These are phyloP conservation scores for Apiotrichum akiyoshidainum DNA, from an alignment of 1,284 basidiomycete species.

Conservation along the genomic window DNA sequence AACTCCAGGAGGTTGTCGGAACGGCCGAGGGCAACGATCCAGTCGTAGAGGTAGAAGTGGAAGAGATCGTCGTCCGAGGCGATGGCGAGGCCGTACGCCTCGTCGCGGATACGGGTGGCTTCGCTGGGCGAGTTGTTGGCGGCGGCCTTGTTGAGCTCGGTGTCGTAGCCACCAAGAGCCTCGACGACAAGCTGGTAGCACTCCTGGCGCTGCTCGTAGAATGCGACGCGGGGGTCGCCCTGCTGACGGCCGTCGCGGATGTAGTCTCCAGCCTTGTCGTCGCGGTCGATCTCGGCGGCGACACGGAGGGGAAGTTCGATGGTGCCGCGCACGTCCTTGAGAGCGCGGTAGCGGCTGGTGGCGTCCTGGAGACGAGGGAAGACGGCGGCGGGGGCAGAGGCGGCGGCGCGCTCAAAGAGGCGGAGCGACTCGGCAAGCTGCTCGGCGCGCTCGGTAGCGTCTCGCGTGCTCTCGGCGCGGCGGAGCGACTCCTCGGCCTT, in stretches of 20 bases:
- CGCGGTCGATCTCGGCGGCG: constrained; percentile 73
- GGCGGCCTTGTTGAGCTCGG: constrained; percentile 43
- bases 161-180: constrained; percentile 75
- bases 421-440: constrained; percentile 77
- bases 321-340: constrained; percentile 64
- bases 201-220: constrained; percentile 62
- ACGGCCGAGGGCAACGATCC: constrained; percentile 74
- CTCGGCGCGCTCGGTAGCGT: constrained; percentile 66
- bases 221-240: constrained; percentile 60
- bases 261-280: constrained; percentile 71
- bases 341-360: constrained; percentile 76
- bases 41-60: constrained; percentile 91
- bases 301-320: constrained; percentile 82
- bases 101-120: constrained; percentile 41
- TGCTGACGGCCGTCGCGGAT: constrained; percentile 66
- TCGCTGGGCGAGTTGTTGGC: constrained; percentile 6
- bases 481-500: constrained; percentile 95
- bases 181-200: constrained; percentile 83
- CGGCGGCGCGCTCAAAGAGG: constrained; percentile 72
- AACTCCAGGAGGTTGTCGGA: constrained; percentile 82
- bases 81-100: constrained; percentile 62
- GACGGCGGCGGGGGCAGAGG: constrained; percentile 67
- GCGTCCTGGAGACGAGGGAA: constrained; percentile 81
- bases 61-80: constrained; percentile 85
- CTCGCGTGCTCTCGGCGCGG: constrained; percentile 78